Percentiles rank a stretch among this genome's conserved stretches.
Evolutionary conservation across 139 green algal genomes (phyloP).

Genomic region (Coccomyxa sp.): DNA sequence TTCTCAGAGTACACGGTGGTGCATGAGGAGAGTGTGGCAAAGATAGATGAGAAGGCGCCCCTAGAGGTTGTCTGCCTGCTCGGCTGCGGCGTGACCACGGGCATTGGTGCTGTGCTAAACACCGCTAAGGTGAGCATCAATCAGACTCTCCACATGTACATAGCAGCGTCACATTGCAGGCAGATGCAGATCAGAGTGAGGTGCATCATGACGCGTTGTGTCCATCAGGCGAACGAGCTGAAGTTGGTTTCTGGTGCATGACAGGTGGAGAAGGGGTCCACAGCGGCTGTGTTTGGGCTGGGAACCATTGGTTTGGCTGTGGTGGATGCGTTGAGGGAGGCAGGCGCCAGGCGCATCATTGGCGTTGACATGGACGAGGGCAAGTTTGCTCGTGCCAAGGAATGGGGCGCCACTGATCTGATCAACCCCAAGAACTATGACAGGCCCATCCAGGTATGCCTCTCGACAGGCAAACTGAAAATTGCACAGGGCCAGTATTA

Average conservation of each 20-base stretch:
- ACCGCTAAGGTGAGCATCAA: conserved; percentile 77
- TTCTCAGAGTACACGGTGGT: conserved; percentile 98
- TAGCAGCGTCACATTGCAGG: too few species aligned
- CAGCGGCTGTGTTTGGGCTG: conserved; percentile 85
- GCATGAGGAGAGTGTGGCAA: conserved; percentile 83
- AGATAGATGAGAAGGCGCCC: conserved; percentile 60
- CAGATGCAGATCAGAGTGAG: too few species aligned
- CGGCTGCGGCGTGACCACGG: conserved; percentile 76
- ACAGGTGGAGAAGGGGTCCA: conserved; percentile 69
- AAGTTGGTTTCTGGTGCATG: too few species aligned
- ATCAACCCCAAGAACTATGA: conserved; percentile 80
- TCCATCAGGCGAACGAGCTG: too few species aligned
- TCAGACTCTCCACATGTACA: background rate
- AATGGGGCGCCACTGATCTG: conserved; percentile 84
- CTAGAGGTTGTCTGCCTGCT: conserved; percentile 87
- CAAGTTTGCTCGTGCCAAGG: conserved; percentile 78
- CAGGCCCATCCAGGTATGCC: conserved; percentile 67
- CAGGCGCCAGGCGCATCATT: conserved; percentile 78
- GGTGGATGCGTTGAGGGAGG: conserved; percentile 73
- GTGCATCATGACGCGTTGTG: too few species aligned
- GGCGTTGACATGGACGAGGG: conserved; percentile 85
- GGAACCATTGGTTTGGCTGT: conserved; percentile 87
- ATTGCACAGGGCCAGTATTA: background rate
- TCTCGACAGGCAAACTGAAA: background rate
- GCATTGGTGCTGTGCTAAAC: conserved; percentile 94